Percentiles rank a stretch among this genome's conserved stretches.
phyloP scores from a whole-genome alignment of 768 basidiomycete species.

The Atractiella rhizophila region DNA sequence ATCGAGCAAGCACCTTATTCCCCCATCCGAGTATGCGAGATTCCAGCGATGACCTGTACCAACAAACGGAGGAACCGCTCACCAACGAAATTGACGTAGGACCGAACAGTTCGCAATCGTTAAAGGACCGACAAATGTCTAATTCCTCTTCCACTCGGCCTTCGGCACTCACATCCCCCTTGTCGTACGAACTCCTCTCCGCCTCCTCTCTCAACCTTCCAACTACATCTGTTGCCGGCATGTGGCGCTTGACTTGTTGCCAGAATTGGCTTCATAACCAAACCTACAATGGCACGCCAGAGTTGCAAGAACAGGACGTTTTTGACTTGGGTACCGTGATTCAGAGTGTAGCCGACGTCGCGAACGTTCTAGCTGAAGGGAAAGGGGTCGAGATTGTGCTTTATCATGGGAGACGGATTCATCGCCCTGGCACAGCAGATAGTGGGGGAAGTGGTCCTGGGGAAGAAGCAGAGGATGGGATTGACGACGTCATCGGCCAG shows the following conservation, averaged over 20 bases:
- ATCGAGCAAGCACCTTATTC: too few relatives aligned
- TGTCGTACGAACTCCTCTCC: conserved; percentile 15
- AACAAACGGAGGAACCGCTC: too few relatives aligned
- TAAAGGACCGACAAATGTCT: too few relatives aligned
- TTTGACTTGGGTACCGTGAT: conserved; percentile 15
- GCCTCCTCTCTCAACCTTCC: conserved; percentile 15
- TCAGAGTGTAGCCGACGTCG: conserved; percentile 15
- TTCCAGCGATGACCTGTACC: too few relatives aligned
- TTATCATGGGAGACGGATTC: conserved; percentile 9
- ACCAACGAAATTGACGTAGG: too few relatives aligned
- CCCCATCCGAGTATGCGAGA: too few relatives aligned
- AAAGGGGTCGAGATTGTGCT: conserved; percentile 14
- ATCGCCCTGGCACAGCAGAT: neutral
- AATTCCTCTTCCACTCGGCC: too few relatives aligned
- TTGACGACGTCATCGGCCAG: conserved; percentile 2
- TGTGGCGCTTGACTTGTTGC: conserved; percentile 11
- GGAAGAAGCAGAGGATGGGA: too few relatives aligned
- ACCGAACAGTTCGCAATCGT: too few relatives aligned
- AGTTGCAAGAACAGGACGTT: conserved; percentile 2
- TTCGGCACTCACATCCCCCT: too few relatives aligned
- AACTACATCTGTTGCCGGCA: conserved; percentile 12
- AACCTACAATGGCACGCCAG: neutral
- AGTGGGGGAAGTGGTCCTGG: neutral
- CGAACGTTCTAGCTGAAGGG: conserved; percentile 10
- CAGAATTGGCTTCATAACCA: neutral